phyloP scores from a whole-genome alignment of 2,329 filamentous ascomycete species.

The Xylaria polymorpha region DNA sequence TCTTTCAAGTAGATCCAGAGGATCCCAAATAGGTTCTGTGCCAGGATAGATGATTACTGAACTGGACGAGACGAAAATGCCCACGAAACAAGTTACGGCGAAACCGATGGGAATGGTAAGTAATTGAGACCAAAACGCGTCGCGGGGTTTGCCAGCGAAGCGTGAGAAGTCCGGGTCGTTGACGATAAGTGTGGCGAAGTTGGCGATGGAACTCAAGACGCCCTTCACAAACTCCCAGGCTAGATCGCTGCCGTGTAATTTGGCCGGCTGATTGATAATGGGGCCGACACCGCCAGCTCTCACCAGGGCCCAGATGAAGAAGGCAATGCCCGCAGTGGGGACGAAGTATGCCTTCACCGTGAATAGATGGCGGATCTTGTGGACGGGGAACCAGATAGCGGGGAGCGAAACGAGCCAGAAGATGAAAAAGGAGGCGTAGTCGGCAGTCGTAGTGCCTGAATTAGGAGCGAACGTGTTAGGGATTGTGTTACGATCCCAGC shows the following conservation, averaged over 20 bases:
- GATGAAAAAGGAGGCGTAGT: conserved; percentile 85
- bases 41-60: conserved; percentile 74
- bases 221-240: conserved; percentile 87
- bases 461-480: conserved; percentile 72
- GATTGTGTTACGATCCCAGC: conserved; percentile 69
- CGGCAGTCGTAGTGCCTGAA: conserved; percentile 78
- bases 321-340: conserved; percentile 83
- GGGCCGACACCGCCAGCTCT: conserved; percentile 86
- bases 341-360: conserved; percentile 90
- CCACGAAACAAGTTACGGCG: conserved; percentile 83
- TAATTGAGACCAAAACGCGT: conserved; percentile 85
- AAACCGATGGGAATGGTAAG: conserved; percentile 78
- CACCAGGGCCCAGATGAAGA: conserved; percentile 88
- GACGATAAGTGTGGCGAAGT: conserved; percentile 88
- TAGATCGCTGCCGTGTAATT: conserved; percentile 72
- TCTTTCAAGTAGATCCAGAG: conserved; percentile 71
- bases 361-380: conserved; percentile 89
- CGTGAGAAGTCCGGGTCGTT: conserved; percentile 87
- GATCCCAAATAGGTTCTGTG: conserved; percentile 76
- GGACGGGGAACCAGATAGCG: conserved; percentile 89
- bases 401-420: conserved; percentile 87
- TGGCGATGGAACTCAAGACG: conserved; percentile 89
- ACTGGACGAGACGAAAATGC: conserved; percentile 80
- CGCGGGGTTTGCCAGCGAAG: conserved; percentile 79
- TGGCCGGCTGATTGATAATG: conserved; percentile 76